A percentile compares a stretch with the other conserved stretches of the same genome.
These are phyloP conservation scores for Xylariales sp. DNA, from an alignment of 2,329 filamentous ascomycete genomes.

Conservation along the genomic window DNA sequence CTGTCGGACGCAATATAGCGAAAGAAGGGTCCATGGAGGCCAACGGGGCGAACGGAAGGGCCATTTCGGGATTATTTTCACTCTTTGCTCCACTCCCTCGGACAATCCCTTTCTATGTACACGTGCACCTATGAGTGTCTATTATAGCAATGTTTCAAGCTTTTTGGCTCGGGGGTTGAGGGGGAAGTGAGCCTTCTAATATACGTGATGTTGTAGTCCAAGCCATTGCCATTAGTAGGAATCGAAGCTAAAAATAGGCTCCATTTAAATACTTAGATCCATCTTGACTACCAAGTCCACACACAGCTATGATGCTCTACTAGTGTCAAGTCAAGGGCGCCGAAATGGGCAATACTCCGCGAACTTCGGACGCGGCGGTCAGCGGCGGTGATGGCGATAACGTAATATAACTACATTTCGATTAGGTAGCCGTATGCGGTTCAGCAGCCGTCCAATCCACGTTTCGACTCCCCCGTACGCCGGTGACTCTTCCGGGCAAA, in stretches of 20 bases:
- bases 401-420: neutral
- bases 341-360: constrained; percentile 22
- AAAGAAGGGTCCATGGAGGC: constrained; percentile 43
- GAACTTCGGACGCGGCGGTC: neutral
- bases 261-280: constrained; percentile 2
- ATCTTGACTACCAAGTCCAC: constrained; percentile 7
- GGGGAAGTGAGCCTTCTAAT: neutral
- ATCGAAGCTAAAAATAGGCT: constrained; percentile 9
- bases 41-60: constrained; percentile 45
- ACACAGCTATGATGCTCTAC: no score
- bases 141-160: no score
- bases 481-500: constrained; percentile 43
- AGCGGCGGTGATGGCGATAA: neutral
- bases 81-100: neutral
- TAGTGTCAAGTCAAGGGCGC: neutral
- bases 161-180: no score
- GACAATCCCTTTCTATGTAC: no score
- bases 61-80: constrained; percentile 35
- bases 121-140: no score
- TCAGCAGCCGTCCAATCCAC: neutral
- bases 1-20: constrained; percentile 44
- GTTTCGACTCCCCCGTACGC: constrained; percentile 4
- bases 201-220: neutral
- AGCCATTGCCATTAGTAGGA: neutral
- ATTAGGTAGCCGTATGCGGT: neutral